phyloP scores from a whole-genome alignment of 2,329 filamentous ascomycete species.

The Claviceps fusiformis region DNA sequence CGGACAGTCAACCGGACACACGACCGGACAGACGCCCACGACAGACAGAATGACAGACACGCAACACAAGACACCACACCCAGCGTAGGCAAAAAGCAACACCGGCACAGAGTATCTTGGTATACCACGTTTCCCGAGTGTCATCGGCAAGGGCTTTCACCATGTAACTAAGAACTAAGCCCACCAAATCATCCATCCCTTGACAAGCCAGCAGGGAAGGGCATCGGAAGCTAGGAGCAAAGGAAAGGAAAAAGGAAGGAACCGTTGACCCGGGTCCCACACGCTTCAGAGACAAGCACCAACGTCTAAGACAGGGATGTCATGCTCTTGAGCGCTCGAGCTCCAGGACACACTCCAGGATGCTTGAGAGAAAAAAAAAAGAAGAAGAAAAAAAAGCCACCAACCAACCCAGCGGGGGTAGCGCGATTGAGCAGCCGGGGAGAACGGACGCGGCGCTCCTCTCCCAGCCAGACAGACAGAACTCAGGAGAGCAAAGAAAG shows the following conservation, averaged over 20 bases:
- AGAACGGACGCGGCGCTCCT: background rate
- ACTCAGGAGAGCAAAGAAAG: background rate
- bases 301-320: slow-evolving; percentile 1
- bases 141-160: slow-evolving; percentile 5
- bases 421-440: background rate
- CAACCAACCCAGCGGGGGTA: background rate
- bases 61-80: background rate
- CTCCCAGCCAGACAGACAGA: background rate
- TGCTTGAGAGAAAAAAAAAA: too few species aligned
- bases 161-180: background rate
- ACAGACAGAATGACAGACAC: too few species aligned
- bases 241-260: background rate
- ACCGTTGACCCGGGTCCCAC: background rate
- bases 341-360: background rate
- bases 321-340: slow-evolving; percentile 2
- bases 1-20: too few species aligned
- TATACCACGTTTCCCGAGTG: slow-evolving; percentile 4
- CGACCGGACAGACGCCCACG: too few species aligned
- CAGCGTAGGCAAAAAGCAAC: slow-evolving; percentile 4
- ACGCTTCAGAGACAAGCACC: background rate
- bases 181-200: background rate
- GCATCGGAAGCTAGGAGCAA: background rate
- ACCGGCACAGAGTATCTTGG: background rate
- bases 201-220: background rate
- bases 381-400: too few species aligned